phyloP scores from a whole-genome alignment of 306 rosid genomes.

The Malus orientalis region DNA sequence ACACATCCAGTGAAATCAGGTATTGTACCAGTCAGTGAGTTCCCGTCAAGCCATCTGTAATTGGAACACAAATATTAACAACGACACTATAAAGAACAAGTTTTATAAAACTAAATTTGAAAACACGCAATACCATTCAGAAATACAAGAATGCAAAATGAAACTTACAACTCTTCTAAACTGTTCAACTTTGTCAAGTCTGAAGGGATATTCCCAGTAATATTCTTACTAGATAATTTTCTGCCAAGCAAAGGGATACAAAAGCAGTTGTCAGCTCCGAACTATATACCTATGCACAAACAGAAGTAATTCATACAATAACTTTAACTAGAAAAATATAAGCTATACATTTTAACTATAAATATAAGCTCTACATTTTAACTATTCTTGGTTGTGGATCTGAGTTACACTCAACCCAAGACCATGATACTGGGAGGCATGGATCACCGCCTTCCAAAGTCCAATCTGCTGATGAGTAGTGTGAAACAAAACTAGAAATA shows the following conservation, averaged over 20 bases:
- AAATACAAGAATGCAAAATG: conserved; percentile 14
- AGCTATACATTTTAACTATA: conserved; percentile 49
- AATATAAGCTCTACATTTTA: not conserved
- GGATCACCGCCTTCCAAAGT: conserved; percentile 92
- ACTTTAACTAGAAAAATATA: conserved; percentile 3
- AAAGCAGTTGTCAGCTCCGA: conserved; percentile 21
- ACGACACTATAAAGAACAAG: not conserved
- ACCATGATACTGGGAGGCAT: conserved; percentile 95
- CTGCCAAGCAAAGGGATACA: conserved; percentile 43
- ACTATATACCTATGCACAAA: conserved; percentile 9
- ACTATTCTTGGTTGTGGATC: conserved; percentile 70
- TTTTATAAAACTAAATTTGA: conserved; percentile 4
- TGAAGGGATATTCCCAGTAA: conserved; percentile 75
- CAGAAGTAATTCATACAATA: not conserved
- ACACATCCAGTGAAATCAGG: conserved; percentile 78
- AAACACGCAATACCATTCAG: conserved; percentile 9
- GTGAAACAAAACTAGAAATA: conserved; percentile 51
- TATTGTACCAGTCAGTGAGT: conserved; percentile 56
- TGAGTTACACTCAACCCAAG: conserved; percentile 83
- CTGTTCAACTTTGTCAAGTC: conserved; percentile 64
- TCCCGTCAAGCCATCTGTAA: conserved; percentile 56
- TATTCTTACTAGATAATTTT: conserved; percentile 53
- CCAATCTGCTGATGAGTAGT: conserved; percentile 59
- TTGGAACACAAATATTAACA: conserved; percentile 5
- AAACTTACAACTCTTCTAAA: conserved; percentile 79